phyloP scores from a whole-genome alignment of 2,329 filamentous ascomycete genomes.

The Podosphaera xanthii region DNA sequence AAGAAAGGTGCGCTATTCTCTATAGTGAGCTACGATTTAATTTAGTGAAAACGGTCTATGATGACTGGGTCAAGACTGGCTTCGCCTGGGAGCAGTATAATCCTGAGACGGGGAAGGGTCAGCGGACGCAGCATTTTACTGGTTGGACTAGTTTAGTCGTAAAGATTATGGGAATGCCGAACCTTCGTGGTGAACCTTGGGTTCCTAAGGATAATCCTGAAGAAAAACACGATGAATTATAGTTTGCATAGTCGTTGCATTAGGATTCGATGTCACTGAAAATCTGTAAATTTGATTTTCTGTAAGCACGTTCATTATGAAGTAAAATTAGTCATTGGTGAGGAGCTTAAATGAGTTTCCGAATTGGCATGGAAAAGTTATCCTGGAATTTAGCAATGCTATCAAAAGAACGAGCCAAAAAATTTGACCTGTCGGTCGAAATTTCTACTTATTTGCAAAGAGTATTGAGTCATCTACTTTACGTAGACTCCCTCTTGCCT shows the following conservation, averaged over 20 bases:
- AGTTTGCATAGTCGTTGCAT: neutral
- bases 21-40: slow-evolving; percentile 63
- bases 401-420: no score
- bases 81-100: slow-evolving; percentile 99
- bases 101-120: slow-evolving; percentile 76
- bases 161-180: slow-evolving; percentile 90
- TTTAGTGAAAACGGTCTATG: slow-evolving; percentile 70
- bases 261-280: no score
- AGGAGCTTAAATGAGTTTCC: no score
- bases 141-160: slow-evolving; percentile 98
- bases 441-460: no score
- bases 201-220: slow-evolving; percentile 1
- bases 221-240: slow-evolving; percentile 10
- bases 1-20: slow-evolving; percentile 42
- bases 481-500: no score
- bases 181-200: slow-evolving; percentile 19
- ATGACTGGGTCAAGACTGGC: slow-evolving; percentile 71
- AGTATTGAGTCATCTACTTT: no score
- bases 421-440: no score
- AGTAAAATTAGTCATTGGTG: no score
- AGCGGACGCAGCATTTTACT: slow-evolving; percentile 92
- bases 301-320: no score
- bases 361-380: no score
- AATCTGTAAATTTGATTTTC: no score
- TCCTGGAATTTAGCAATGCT: no score